phyloP scores from a whole-genome alignment of 129 eudicot genomes.

The Deinandra increscens region DNA sequence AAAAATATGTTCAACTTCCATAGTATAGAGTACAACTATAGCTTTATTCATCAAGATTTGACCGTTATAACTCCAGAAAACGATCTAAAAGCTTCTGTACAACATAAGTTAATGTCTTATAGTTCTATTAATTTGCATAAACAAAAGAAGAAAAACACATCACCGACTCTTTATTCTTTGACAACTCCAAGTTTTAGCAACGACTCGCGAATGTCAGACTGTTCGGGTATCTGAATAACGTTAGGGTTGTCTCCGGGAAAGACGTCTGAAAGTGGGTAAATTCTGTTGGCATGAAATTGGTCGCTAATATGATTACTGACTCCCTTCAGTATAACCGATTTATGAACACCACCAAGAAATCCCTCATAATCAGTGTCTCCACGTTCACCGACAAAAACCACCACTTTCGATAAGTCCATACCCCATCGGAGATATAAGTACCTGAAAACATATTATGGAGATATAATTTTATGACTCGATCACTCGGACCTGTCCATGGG shows the following conservation, averaged over 20 bases:
- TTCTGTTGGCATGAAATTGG: slow-evolving; percentile 73
- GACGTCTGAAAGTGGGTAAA: slow-evolving; percentile 82
- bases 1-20: slow-evolving; percentile 11
- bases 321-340: slow-evolving; percentile 74
- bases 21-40: slow-evolving; percentile 21
- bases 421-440: slow-evolving; percentile 98
- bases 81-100: slow-evolving; percentile 19
- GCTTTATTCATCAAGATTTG: slow-evolving; percentile 29
- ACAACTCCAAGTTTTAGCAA: slow-evolving; percentile 50
- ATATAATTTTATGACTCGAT: neutral
- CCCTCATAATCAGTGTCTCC: slow-evolving; percentile 98
- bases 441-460: slow-evolving; percentile 39
- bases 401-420: slow-evolving; percentile 77
- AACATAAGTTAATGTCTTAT: neutral
- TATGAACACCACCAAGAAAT: slow-evolving; percentile 83
- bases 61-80: slow-evolving; percentile 12
- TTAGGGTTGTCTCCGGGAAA: slow-evolving; percentile 65
- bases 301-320: slow-evolving; percentile 45
- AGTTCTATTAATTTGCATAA: slow-evolving; percentile 14
- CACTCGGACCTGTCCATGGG: neutral
- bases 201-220: slow-evolving; percentile 46
- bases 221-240: slow-evolving; percentile 52
- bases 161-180: slow-evolving; percentile 33
- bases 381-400: slow-evolving; percentile 85
- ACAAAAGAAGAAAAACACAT: slow-evolving; percentile 14